A percentile compares a stretch with the other conserved stretches of the same genome.
phyloP scores from a whole-genome alignment of 495 filamentous ascomycete genomes.

The Aspergillus ostianus region DNA sequence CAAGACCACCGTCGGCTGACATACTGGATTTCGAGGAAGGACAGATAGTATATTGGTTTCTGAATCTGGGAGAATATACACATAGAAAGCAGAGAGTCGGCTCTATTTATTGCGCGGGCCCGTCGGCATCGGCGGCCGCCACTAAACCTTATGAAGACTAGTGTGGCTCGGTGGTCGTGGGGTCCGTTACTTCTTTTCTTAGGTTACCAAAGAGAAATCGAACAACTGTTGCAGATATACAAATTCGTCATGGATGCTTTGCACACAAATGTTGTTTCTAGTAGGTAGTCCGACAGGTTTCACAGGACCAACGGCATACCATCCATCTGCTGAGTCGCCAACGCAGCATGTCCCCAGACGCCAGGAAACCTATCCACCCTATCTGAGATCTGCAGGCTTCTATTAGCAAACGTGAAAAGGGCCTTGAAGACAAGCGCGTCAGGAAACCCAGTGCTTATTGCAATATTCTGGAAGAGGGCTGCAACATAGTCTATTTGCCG shows the following conservation, averaged over 20 bases:
- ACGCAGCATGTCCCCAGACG: background rate
- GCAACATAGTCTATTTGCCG: background rate
- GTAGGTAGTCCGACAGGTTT: too few species aligned
- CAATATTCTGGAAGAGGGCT: background rate
- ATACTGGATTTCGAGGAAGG: background rate
- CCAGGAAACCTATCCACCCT: background rate
- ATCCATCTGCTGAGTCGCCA: background rate
- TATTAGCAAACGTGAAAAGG: background rate
- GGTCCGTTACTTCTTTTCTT: too few species aligned
- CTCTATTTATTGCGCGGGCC: background rate
- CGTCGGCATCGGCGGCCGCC: background rate
- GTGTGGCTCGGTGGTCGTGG: too few species aligned
- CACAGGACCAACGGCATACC: background rate
- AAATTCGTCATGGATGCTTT: too few species aligned
- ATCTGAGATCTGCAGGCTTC: constrained; percentile 2
- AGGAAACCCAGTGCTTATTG: background rate
- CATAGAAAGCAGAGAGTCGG: too few species aligned
- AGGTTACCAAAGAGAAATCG: too few species aligned
- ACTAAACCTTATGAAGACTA: background rate
- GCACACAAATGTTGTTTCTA: too few species aligned
- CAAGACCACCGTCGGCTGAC: background rate
- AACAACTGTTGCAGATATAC: too few species aligned
- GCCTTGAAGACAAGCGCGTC: background rate
- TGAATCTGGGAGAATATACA: too few species aligned
- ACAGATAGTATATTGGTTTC: background rate